Percentiles rank a stretch among this genome's conserved stretches.
phyloP scores from a whole-genome alignment of 306 rosid species.

The Castanopsis chinensis region DNA sequence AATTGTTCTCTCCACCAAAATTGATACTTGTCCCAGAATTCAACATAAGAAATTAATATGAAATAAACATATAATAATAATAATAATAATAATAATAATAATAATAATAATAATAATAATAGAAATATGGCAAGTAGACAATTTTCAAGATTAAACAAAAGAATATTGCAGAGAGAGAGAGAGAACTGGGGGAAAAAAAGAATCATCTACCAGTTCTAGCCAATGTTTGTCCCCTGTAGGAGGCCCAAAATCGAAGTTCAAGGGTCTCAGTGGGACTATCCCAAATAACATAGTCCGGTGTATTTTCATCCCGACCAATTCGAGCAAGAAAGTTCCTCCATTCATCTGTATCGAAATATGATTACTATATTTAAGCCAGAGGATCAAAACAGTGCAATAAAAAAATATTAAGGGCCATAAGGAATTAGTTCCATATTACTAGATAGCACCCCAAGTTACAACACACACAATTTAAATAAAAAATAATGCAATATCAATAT shows the following conservation, averaged over 20 bases:
- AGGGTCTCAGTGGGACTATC: conserved; percentile 65
- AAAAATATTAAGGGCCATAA: background rate
- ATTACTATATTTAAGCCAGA: background rate
- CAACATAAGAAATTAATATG: background rate
- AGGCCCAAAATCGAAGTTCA: conserved; percentile 95
- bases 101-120: background rate
- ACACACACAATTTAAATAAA: background rate
- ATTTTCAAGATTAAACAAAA: background rate
- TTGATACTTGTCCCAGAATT: too few species aligned
- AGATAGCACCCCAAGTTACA: background rate
- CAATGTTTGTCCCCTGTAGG: conserved; percentile 93
- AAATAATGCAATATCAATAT: background rate
- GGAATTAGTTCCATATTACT: background rate
- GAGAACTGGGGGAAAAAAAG: background rate
- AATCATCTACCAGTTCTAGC: conserved; percentile 82
- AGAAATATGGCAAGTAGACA: background rate
- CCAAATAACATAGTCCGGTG: conserved; percentile 54
- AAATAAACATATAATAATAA: background rate
- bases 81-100: too few species aligned
- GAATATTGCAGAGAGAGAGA: conserved; percentile 4
- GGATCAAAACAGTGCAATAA: background rate
- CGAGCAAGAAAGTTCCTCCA: conserved; percentile 93
- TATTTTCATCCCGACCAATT: conserved; percentile 77
- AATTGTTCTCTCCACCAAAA: too few species aligned
- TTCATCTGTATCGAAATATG: conserved; percentile 55